These are phyloP conservation scores for Plasmodium falciparum DNA, from an alignment of 169 alveolate genomes.

Conservation along the genomic window DNA sequence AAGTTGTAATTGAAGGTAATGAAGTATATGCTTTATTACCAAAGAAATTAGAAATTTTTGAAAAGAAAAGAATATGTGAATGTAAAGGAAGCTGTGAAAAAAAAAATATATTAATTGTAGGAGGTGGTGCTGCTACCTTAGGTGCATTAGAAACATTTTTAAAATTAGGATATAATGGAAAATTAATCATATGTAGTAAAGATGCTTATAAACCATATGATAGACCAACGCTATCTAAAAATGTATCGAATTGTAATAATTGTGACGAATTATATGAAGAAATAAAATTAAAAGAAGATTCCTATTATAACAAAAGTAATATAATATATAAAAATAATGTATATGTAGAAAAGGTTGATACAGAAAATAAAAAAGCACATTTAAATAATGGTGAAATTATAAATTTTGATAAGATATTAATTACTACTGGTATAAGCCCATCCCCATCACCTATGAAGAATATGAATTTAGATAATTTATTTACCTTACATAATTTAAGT, in stretches of 20 bases:
- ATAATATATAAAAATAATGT: constrained; percentile 78
- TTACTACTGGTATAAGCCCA: constrained; percentile 83
- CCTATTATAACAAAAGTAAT: constrained; percentile 76
- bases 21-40: constrained; percentile 85
- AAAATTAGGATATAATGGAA: constrained; percentile 87
- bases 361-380: constrained; percentile 75
- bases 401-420: constrained; percentile 81
- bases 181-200: constrained; percentile 41
- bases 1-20: constrained; percentile 80
- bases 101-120: constrained; percentile 86
- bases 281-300: constrained; percentile 80
- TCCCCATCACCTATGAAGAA: constrained; percentile 39
- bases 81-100: constrained; percentile 78
- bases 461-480: constrained; percentile 48
- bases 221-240: constrained; percentile 84
- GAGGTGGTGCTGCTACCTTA: constrained; percentile 92
- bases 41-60: constrained; percentile 57
- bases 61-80: constrained; percentile 70
- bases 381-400: constrained; percentile 82
- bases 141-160: constrained; percentile 90
- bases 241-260: constrained; percentile 54
- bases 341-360: constrained; percentile 77
- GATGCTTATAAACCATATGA: constrained; percentile 84
- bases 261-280: constrained; percentile 73
- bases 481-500: constrained; percentile 80